Evolutionary conservation across 371 early-diverging fungal species (phyloP).

Genomic region (Encephalitozoon romaleae): DNA sequence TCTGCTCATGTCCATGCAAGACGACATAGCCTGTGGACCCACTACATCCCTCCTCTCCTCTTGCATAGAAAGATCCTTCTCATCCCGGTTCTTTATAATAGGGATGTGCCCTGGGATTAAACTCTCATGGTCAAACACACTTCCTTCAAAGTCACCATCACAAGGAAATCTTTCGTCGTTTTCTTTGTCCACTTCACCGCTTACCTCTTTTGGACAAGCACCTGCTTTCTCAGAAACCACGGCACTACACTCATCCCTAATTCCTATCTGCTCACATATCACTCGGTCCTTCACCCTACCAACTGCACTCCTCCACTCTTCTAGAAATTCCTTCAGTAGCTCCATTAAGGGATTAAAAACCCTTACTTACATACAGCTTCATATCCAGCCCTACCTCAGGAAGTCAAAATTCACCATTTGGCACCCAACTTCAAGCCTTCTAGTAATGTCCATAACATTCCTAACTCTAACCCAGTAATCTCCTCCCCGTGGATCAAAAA

Average conservation of each 20-base stretch:
- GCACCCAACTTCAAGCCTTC: background rate
- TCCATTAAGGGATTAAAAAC: constrained; percentile 14
- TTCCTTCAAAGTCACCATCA: background rate
- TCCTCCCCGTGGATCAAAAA: constrained; percentile 17
- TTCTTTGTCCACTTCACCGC: background rate
- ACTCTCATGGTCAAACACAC: background rate
- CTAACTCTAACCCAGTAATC: constrained; percentile 24
- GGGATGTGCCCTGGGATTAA: background rate
- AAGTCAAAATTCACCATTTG: constrained; percentile 15
- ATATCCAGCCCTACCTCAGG: background rate
- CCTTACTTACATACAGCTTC: background rate
- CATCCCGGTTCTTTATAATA: background rate
- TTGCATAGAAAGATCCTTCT: too few species aligned
- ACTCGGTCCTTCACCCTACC: background rate
- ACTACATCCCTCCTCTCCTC: background rate
- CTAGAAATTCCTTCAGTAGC: background rate
- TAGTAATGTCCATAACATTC: background rate
- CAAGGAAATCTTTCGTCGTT: background rate
- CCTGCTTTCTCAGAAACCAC: background rate
- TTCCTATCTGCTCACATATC: background rate
- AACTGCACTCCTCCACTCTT: background rate
- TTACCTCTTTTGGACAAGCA: background rate
- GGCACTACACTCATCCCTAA: too few species aligned
- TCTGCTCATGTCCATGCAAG: background rate
- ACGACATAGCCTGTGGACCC: background rate